phyloP scores from a whole-genome alignment of 345 rosid genomes.

The Abelmoschus esculentus region DNA sequence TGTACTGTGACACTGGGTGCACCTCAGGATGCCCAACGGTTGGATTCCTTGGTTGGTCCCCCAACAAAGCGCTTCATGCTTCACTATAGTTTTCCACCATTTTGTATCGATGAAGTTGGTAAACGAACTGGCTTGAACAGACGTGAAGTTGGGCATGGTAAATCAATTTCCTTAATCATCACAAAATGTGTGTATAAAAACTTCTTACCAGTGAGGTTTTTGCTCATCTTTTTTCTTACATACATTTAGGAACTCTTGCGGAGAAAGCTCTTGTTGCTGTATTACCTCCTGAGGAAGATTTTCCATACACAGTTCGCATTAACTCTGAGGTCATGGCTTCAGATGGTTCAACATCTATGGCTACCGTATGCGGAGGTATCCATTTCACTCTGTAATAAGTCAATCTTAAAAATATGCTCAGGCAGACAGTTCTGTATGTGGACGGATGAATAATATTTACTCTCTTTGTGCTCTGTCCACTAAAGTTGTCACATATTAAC shows the following conservation, averaged over 20 bases:
- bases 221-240: conserved; percentile 15
- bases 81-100: conserved; percentile 97
- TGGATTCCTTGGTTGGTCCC: conserved; percentile 82
- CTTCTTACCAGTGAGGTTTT: not conserved
- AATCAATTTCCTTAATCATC: conserved; percentile 5
- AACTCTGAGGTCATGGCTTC: conserved; percentile 98
- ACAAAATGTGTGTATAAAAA: not conserved
- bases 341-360: conserved; percentile 99
- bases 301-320: conserved; percentile 72
- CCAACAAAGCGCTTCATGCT: conserved; percentile 94
- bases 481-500: too few relatives aligned
- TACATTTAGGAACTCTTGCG: conserved; percentile 72
- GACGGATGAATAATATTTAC: not conserved
- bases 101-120: conserved; percentile 86
- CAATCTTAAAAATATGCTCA: not conserved
- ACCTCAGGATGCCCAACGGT: conserved; percentile 79
- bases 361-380: conserved; percentile 92
- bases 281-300: conserved; percentile 74
- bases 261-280: conserved; percentile 94
- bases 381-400: conserved; percentile 2
- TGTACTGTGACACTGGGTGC: conserved; percentile 93
- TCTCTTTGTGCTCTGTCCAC: not conserved
- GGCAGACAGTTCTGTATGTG: not conserved
- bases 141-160: conserved; percentile 99
- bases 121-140: conserved; percentile 89